Base-by-base conservation (phyloP, 805 yeast genomes). In the Sungouiozyma ichnusensis region DNA sequence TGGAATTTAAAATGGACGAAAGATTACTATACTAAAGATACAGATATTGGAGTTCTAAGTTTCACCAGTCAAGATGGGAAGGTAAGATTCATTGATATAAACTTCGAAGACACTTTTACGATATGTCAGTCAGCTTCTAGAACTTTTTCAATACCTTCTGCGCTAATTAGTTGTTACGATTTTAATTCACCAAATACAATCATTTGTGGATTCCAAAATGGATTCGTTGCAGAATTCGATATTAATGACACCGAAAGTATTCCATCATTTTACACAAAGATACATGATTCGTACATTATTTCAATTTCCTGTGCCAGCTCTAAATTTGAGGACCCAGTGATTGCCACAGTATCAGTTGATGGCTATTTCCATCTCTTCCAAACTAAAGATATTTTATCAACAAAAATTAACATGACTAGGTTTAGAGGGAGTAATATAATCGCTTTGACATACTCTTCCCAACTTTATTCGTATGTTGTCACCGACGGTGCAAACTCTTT, bases 31-130 rank as follows among this genome's bases (percentile, higher is more conserved):
- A 38, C 41, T 20, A 20, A 38, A 0, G 46, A 47, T 9, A 39
- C 46, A 4, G 32, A 33, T 2, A 36, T 71, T 14, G 77, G 77
- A 2, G 63, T 71, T 0, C 48, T 79, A n/a, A 70, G 69, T 4
- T 77, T 75, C 9, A 65, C 67, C 0, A 74, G 76, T 46, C 73
- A 74, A 34, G 81, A 77, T 55, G 88, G 88, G 0, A 55, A 64
- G 4, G 55, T 77, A 3, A 76, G 75, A 43, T 51, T 79, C 4
- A 53, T 78, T 15, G 66, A 67, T 38, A 51, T 77, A 0, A 53
- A 54, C 0, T 27, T 43, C 11, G 17, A 36, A 5, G n/a, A 35
- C 17, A 38, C 14, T 16, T 19, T 32, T 27, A 56, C 20, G 34
- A 55, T 14, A 34, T 50, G 33, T 41, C 43, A 32, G 49, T 48